Base-by-base conservation (phyloP, 305 asterid species). In the Fraxinus platypoda region DNA sequence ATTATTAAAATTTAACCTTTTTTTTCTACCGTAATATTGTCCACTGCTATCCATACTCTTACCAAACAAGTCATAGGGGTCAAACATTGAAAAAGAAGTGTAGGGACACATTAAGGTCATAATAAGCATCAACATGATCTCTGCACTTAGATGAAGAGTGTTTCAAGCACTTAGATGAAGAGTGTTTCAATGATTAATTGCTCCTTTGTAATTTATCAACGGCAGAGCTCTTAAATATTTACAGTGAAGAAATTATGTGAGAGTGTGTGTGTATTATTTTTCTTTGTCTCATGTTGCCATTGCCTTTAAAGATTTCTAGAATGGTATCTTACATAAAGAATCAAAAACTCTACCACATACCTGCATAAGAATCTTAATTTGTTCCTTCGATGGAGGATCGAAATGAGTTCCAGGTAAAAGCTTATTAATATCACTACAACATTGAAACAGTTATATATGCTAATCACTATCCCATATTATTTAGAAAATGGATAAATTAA, bases 361-460 rank as follows among this genome's bases (percentile, higher is more conserved):
- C 97, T 80, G 82, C 89, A 95, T 86, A 84, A 95, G 84, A 76
- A 57, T 81, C 84, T 81, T 92, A 64, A 94, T 80, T 90, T 90
- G 87, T 83, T 91, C 98, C 85, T 87, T 94, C 52, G 96, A 77
- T 8, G 99, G 98, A 70, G 99, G 99, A 73, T 95, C 99, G 41
- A 95, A 92, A 87, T 95, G 99, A 59, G 94, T 97, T 81, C 99
- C 97, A 26, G 99, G 98, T 93, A 95, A 88, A 77, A 86, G 94
- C 92, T 94, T 95, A 59, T 95, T 95, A 74, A 95, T 86, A 82
- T 95, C 99, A 82, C 98, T 95, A 79, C 88, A 87, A 46, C 78
- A 79, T 35, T 74, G 30, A 84, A 82, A 77, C 31, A 76, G 46
- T 76, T 54, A 25, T 38, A 74, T 57, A 81, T 37, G 30, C 30